These are phyloP conservation scores for Verticillium alfalfae DNA, from an alignment of 2,329 filamentous ascomycete species.

Conservation along the genomic window DNA sequence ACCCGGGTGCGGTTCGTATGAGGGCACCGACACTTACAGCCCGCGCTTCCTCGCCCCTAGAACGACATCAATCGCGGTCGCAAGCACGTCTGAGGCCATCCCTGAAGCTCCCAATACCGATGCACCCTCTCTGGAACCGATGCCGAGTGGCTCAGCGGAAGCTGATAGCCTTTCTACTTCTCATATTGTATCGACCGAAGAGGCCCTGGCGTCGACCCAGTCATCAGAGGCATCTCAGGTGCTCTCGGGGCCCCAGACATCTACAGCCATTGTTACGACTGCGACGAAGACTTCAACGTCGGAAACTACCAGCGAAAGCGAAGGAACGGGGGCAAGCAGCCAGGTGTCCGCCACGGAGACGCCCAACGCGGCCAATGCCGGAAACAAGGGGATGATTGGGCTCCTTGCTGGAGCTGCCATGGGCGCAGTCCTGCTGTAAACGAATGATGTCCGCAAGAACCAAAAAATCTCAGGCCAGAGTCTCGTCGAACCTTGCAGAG, in stretches of 20 bases:
- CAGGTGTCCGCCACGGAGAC: not conserved
- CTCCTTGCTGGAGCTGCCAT: not conserved
- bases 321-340: not conserved
- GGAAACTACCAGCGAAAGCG: not conserved
- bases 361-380: not conserved
- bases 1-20: conserved; percentile 53
- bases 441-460: not conserved
- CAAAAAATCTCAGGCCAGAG: no score
- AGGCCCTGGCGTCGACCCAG: not conserved
- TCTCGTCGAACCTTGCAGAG: no score
- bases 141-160: not conserved
- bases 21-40: conserved; percentile 36
- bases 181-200: not conserved
- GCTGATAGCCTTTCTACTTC: not conserved
- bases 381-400: not conserved
- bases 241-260: not conserved
- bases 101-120: not conserved
- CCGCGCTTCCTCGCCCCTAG: not conserved
- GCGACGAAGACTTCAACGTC: not conserved
- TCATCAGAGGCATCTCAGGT: not conserved
- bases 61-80: not conserved
- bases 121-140: not conserved
- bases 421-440: not conserved
- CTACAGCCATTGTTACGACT: not conserved
- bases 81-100: not conserved